phyloP scores from a whole-genome alignment of 139 green algal species.

The Chlamydomonas applanata region DNA sequence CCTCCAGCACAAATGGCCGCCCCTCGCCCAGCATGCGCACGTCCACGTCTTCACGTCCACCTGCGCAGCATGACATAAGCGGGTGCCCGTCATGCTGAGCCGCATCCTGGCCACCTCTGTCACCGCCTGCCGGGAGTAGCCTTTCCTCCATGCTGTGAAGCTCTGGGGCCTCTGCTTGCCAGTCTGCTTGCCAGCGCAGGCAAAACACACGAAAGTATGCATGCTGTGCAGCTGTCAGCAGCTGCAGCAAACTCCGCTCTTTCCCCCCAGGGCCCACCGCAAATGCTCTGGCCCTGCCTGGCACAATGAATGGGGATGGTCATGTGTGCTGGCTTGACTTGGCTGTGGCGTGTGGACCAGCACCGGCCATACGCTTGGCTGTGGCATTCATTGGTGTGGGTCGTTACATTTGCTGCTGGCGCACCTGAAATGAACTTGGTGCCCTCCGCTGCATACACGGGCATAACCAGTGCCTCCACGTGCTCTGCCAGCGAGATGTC shows the following conservation, averaged over 20 bases:
- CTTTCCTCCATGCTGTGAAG: too few relatives aligned
- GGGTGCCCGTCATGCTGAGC: too few relatives aligned
- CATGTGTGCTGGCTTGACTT: slow-evolving; percentile 1
- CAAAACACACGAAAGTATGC: too few relatives aligned
- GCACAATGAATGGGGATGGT: background rate
- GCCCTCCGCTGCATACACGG: slow-evolving; percentile 25
- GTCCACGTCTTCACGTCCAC: slow-evolving; percentile 86
- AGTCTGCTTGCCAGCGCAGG: too few relatives aligned
- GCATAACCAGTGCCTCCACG: slow-evolving; percentile 38
- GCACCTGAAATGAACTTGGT: slow-evolving; percentile 47
- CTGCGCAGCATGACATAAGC: slow-evolving; percentile 1
- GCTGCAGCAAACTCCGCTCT: background rate
- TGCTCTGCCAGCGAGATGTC: slow-evolving; percentile 47
- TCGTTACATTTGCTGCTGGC: background rate
- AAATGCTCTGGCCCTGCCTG: background rate
- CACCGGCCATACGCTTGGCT: background rate
- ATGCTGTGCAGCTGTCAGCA: background rate
- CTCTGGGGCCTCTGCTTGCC: too few relatives aligned
- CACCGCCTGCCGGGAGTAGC: too few relatives aligned
- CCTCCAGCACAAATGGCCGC: slow-evolving; percentile 79
- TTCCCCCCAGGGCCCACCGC: too few relatives aligned
- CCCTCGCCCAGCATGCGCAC: slow-evolving; percentile 86
- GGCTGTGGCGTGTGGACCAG: background rate
- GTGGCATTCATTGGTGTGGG: background rate
- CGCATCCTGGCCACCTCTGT: too few relatives aligned